Conservation (phyloP, 129 eudicot genomes). For the Calendula officinalis region DNA sequence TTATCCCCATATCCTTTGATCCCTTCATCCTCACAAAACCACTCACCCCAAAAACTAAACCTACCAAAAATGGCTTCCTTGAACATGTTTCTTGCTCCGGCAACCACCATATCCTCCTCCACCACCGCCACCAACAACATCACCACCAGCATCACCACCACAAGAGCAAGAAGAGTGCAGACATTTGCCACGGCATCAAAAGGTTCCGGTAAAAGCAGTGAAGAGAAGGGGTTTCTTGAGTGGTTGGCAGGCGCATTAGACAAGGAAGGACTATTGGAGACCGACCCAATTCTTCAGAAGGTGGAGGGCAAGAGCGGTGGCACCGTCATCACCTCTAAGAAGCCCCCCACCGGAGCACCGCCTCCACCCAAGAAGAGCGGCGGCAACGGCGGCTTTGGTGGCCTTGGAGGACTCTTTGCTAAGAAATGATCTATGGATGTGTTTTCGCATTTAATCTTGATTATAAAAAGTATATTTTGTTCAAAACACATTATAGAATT, state of each 20-base stretch:
- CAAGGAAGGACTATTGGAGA: slow-evolving; percentile 37
- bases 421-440: slow-evolving; percentile 35
- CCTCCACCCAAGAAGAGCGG: slow-evolving; percentile 35
- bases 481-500: slow-evolving; percentile 30
- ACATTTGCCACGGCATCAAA: slow-evolving; percentile 52
- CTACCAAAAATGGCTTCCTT: slow-evolving; percentile 35
- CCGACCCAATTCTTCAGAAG: slow-evolving; percentile 51
- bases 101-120: slow-evolving; percentile 21
- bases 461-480: slow-evolving; percentile 27
- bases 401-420: slow-evolving; percentile 41
- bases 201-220: slow-evolving; percentile 37
- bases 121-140: slow-evolving; percentile 6
- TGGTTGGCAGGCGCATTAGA: slow-evolving; percentile 36
- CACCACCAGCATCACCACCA: slow-evolving; percentile 11
- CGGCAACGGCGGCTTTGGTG: slow-evolving; percentile 34
- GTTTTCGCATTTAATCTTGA: slow-evolving; percentile 29
- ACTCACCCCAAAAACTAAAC: slow-evolving; percentile 16
- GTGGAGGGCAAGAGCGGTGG: slow-evolving; percentile 47
- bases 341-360: slow-evolving; percentile 18
- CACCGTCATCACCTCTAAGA: slow-evolving; percentile 14
- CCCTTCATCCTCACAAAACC: slow-evolving; percentile 24
- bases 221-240: slow-evolving; percentile 49
- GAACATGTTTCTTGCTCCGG: slow-evolving; percentile 46
- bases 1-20: slow-evolving; percentile 34
- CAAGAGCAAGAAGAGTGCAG: slow-evolving; percentile 42